Base-by-base conservation (phyloP, 805 yeast species). In the Saturnispora sanitii region DNA sequence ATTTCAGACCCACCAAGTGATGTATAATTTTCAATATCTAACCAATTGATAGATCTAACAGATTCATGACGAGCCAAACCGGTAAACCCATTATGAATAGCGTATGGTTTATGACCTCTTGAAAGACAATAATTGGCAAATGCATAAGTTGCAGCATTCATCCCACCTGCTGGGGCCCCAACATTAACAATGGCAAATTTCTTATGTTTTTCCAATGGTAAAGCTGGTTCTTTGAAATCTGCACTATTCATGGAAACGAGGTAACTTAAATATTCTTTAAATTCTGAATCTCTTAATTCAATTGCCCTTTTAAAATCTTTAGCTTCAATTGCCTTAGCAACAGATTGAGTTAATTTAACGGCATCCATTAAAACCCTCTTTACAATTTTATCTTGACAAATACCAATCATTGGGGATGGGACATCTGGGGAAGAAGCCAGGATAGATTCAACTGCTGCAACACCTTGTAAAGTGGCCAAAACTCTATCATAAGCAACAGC, bases 151-250 rank as follows among this genome's bases (percentile, higher is more conserved):
- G 87, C 82, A 35, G 84, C 73, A 59, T 82, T 82, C 65, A 82
- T 69, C 44, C 83, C 88, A 49, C 82, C 80, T 17, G 86, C 77
- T 26, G 92, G 81, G 3, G 92, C 90, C 50, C 92, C 92, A 45
- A 82, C 79, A 50, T 82, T 80, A 39, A 82, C 68, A 33, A 82
- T 71, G 35, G 84, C 90, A 46, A 80, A 75, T 49, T 72, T 77
- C 52, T 76, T 64, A 49, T 78, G 68, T 52, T 77, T 61, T 4
- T 58, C 68, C 16, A 54, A 60, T 4, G 82, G 77, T 49, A 81
- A 64, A 48, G 64, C 47, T n/a, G 84, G 80, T 44, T 70, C 74
- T 46, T 70, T 71, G 54, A 81, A 81, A 53, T 77, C 77, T 26
- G 85, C 82, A 23, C 81, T 68, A 58, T 77, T 77, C 49, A 76